Conservation (phyloP, 2,329 filamentous ascomycete species). For the Mollisiaceae sp. region DNA sequence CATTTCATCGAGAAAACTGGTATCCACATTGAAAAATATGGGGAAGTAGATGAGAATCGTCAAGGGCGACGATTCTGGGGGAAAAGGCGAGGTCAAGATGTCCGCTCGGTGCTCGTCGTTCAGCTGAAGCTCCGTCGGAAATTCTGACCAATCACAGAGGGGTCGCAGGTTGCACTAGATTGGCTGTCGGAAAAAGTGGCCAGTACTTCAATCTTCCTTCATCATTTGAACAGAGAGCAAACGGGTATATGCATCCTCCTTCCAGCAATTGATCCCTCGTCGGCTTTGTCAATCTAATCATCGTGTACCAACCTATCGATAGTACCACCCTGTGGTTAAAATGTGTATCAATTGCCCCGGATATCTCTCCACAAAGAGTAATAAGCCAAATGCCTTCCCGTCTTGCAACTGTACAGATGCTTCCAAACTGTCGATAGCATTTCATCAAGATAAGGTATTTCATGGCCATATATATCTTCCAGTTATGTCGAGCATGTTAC, state of each 20-base stretch:
- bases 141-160: background rate
- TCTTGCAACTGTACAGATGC: slow-evolving; percentile 1
- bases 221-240: background rate
- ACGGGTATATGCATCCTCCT: background rate
- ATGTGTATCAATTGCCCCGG: slow-evolving; percentile 8
- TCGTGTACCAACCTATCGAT: slow-evolving; percentile 4
- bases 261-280: background rate
- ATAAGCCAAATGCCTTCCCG: background rate
- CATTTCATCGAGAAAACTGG: background rate
- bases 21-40: background rate
- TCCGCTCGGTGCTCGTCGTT: background rate
- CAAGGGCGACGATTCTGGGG: background rate
- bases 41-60: background rate
- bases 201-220: background rate
- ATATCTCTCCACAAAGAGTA: background rate
- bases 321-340: background rate
- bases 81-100: background rate
- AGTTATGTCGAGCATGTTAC: background rate
- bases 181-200: background rate
- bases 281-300: background rate
- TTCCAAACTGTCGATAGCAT: background rate
- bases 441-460: background rate
- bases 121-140: slow-evolving; percentile 1
- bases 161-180: background rate
- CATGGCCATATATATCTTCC: background rate